Evolutionary conservation across 208 protist genomes (phyloP), one percentile per base, ranked within the genome.

Genomic region (Naegleria lovaniensis): DNA sequence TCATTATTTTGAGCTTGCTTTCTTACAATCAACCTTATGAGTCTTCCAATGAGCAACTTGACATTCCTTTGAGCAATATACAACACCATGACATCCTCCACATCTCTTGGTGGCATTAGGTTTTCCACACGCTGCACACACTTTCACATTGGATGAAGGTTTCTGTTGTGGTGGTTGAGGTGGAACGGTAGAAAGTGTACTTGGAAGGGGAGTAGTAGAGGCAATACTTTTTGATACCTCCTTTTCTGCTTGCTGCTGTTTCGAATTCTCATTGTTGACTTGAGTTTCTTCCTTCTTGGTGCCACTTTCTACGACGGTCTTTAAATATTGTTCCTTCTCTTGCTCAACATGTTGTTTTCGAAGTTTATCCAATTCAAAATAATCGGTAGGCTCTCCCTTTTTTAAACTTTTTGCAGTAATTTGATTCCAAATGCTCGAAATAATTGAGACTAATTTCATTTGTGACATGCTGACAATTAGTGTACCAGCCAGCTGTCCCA

Each of bases 31-130:
- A 22, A 48, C 6, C 39, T 87, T 87, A 15, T 87, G 83, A 51
- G 13, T n/a, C 39, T 87, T 87, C 83, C 83, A 87, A 87, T 51
- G 29, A n/a, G 36, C 11, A 9, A n/a, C 41, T 87, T 87, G 83
- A 48, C 83, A 87, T 87, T 40, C 39, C 19, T 52, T 51, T 5
- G 40, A 41, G 41, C 83, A 87, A 87, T 87, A 87, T 9, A 87
- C 33, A 29, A 38, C 83, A 3, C 9, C 19, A 1, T 87, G 15
- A 51, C 83, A 87, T 4, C 16, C 39, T 22, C 36, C 40, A 51
- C 83, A 87, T 48, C 11, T 5, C 83, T 51, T 87, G 4, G 11
- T 67, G 29, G 33, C 11, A 5, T 33, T 40, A 39, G 29, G 33
- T 40, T 84, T 84, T 0, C 76, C 76, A 84, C 76, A 84, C 5